Conservation (phyloP, 177 flowering plant genomes). For the Tripterygium wilfordii region DNA sequence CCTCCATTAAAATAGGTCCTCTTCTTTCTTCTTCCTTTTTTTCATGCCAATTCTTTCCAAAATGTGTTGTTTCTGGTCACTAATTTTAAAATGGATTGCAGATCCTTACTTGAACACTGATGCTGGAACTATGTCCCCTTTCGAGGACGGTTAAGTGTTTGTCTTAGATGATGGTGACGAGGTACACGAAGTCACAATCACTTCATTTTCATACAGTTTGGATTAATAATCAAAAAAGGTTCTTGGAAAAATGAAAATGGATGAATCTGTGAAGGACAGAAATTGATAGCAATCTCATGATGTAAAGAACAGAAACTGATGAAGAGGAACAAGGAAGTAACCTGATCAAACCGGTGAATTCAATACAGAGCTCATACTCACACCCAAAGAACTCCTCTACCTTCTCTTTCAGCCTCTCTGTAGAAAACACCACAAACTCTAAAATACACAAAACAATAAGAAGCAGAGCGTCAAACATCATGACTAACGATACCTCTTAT, state of each 20-base stretch:
- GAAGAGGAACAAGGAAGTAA: conserved; percentile 8
- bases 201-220: no score
- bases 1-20: conserved; percentile 78
- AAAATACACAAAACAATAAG: conserved; percentile 1
- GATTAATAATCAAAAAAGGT: no score
- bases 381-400: conserved; percentile 87
- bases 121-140: conserved; percentile 99
- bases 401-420: conserved; percentile 82
- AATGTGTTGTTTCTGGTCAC: no score
- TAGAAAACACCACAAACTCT: conserved; percentile 6
- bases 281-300: no score
- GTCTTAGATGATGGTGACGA: conserved; percentile 97
- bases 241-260: no score
- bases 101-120: conserved; percentile 97
- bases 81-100: conserved; percentile 16
- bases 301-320: neutral
- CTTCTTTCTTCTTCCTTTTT: neutral
- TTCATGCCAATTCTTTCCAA: neutral
- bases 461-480: neutral
- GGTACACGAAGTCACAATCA: no score
- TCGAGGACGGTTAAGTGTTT: conserved; percentile 94
- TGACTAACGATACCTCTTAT: conserved; percentile 57
- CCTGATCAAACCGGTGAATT: conserved; percentile 98
- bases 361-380: conserved; percentile 73
- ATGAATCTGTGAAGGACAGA: no score